phyloP scores from a whole-genome alignment of 768 basidiomycete genomes.

The Cyclocybe cylindracea region DNA sequence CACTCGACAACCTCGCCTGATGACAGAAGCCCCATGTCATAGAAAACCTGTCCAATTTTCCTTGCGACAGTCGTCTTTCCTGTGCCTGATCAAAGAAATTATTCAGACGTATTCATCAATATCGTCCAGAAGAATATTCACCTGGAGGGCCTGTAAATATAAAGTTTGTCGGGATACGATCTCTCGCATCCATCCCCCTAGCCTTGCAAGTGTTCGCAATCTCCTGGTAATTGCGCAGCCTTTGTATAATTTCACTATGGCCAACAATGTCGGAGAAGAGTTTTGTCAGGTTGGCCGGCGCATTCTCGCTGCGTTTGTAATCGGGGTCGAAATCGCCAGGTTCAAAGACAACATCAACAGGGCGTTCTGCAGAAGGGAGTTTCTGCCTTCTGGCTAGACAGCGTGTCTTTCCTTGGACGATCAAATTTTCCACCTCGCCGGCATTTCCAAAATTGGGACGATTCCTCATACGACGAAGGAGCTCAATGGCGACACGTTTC shows the following conservation, averaged over 20 bases:
- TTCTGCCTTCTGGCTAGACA: constrained; percentile 40
- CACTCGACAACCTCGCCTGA: constrained; percentile 59
- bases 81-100: constrained; percentile 38
- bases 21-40: constrained; percentile 56
- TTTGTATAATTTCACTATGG: constrained; percentile 48
- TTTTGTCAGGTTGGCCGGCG: constrained; percentile 48
- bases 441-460: constrained; percentile 69
- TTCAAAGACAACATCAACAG: constrained; percentile 49
- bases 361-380: constrained; percentile 21
- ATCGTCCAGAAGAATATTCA: no score
- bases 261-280: constrained; percentile 65
- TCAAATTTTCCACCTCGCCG: constrained; percentile 64
- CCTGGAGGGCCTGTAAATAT: no score
- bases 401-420: constrained; percentile 48
- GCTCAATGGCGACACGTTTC: constrained; percentile 55
- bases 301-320: constrained; percentile 46
- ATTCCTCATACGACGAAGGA: constrained; percentile 39
- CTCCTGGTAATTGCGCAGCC: constrained; percentile 50
- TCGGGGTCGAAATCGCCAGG: constrained; percentile 61
- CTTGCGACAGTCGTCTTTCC: constrained; percentile 63
- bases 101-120: no score
- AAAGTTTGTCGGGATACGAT: constrained; percentile 62
- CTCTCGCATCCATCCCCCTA: constrained; percentile 40
- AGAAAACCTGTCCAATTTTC: constrained; percentile 62
- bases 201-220: constrained; percentile 41